Evolutionary conservation across 495 filamentous ascomycete species (phyloP), one percentile per base, ranked within the genome.

Genomic region (Aspergillus steynii): DNA sequence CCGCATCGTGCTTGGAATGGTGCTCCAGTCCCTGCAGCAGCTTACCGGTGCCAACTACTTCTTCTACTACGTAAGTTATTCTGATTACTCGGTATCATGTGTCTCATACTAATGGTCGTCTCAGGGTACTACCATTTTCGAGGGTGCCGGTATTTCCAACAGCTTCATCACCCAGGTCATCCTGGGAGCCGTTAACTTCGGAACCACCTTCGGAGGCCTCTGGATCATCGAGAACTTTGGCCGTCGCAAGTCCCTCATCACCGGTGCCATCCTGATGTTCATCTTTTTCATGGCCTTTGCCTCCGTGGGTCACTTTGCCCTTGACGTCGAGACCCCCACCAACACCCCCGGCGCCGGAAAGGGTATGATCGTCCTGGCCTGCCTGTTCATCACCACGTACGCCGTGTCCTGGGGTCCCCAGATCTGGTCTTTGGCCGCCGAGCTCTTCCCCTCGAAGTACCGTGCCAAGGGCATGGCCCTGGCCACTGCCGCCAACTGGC

Each of bases 401-500:
- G 83, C 83, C 28, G 85, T 80, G 54, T 90, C 89, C 14, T 93
- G 90, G 90, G 91, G 89, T 46, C 92, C 91, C 2, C 87, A 92
- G 63, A 79, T 92, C 29, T 95, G 90, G 90, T 80, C 88, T 27
- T 86, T 90, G 29, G 83, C 85, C 15, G 89, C 88, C 12, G 91
- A 96, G 74, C 83, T 93, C 50, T 95, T 91, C 73, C 91, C 91
- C 5, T 83, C 85, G 49, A 82, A 86, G 57, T 91, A 91, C 68
- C 85, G 90, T 53, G 88, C 88, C 8, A 84, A 85, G 52, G 86
- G 82, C 58, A 91, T 92, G 86, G 87, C 86, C 15, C 66, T 92
- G 10, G 86, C 88, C 6, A 93, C 92, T 2, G 85, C 88, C 14
- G 83, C 85, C 47, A 96, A 94, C 77, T 96, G 91, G 91, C 77